Percentiles rank a stretch among this genome's conserved stretches.
Evolutionary conservation across 345 rosid genomes (phyloP).

Genomic region (Boechera stricta): DNA sequence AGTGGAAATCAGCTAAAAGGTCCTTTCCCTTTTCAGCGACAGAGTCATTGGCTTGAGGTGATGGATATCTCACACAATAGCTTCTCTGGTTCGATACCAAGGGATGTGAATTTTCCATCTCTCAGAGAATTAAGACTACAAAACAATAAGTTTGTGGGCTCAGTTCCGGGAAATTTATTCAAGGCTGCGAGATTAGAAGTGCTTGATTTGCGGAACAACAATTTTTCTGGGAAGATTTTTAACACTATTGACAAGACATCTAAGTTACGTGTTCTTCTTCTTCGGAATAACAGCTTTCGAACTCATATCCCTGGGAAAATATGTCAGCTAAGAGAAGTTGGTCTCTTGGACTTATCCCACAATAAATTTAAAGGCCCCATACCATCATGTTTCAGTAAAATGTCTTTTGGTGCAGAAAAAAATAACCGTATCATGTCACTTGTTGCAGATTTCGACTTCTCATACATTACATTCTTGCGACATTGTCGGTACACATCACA

Average conservation of each 20-base stretch:
- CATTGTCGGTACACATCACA: not conserved
- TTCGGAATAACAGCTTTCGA: constrained; percentile 59
- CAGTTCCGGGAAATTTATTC: constrained; percentile 48
- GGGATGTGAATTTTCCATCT: constrained; percentile 55
- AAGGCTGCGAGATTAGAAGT: constrained; percentile 53
- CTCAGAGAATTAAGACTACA: constrained; percentile 21
- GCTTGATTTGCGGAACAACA: constrained; percentile 64
- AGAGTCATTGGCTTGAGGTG: constrained; percentile 56
- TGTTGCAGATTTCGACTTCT: not conserved
- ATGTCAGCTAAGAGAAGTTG: constrained; percentile 33
- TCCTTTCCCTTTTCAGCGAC: constrained; percentile 58
- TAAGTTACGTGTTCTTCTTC: constrained; percentile 61
- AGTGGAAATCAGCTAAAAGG: constrained; percentile 34
- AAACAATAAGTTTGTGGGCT: constrained; percentile 53
- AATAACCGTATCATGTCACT: not conserved
- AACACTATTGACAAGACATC: constrained; percentile 58
- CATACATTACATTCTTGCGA: not conserved
- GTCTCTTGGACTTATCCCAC: constrained; percentile 37
- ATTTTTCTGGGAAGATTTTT: constrained; percentile 54
- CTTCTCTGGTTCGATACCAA: constrained; percentile 63
- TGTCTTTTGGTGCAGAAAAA: constrained; percentile 27
- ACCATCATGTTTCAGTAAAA: constrained; percentile 29
- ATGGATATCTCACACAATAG: constrained; percentile 64
- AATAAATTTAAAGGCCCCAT: constrained; percentile 28
- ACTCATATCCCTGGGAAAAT: constrained; percentile 51